Percentiles rank a stretch among this genome's conserved stretches.
Conservation (phyloP, 192 early-diverging fungal species). For the Podila minutissima region DNA sequence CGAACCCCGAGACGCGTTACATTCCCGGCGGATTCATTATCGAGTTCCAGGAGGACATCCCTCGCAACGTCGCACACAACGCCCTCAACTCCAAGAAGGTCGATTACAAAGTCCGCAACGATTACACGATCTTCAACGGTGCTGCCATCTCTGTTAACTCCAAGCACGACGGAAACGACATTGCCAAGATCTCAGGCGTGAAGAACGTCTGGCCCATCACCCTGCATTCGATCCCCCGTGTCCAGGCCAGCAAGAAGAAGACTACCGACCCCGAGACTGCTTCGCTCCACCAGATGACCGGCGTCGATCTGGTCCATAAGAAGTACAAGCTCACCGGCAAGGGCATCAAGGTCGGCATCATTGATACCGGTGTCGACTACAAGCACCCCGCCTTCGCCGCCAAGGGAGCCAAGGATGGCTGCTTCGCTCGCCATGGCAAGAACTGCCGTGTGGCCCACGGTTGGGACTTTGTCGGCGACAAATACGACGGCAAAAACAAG, state of each 20-base stretch:
- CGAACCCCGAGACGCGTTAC: conserved; percentile 2
- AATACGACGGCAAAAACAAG: conserved; percentile 18
- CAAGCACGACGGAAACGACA: conserved; percentile 21
- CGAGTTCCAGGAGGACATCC: conserved; percentile 18
- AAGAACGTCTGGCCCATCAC: conserved; percentile 60
- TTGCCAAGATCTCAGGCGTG: conserved; percentile 36
- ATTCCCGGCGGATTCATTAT: conserved; percentile 27
- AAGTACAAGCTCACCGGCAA: conserved; percentile 49
- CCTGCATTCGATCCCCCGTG: conserved; percentile 27
- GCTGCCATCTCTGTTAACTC: conserved; percentile 54
- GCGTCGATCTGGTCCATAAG: conserved; percentile 47
- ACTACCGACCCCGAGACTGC: conserved; percentile 22
- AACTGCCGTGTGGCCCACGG: conserved; percentile 67
- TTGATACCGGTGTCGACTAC: conserved; percentile 67
- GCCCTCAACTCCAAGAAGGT: conserved; percentile 22
- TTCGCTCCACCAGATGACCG: conserved; percentile 55
- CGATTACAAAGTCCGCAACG: conserved; percentile 50
- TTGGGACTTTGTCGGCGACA: conserved; percentile 70
- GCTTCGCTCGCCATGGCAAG: conserved; percentile 67
- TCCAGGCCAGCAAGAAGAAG: conserved; percentile 16
- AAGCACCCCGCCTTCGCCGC: conserved; percentile 72
- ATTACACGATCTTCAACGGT: conserved; percentile 58
- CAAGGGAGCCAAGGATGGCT: conserved; percentile 32
- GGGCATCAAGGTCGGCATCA: conserved; percentile 63
- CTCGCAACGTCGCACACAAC: conserved; percentile 13